Conservation (phyloP, 2,329 filamentous ascomycete genomes). For the Penicillium corylophilum region DNA sequence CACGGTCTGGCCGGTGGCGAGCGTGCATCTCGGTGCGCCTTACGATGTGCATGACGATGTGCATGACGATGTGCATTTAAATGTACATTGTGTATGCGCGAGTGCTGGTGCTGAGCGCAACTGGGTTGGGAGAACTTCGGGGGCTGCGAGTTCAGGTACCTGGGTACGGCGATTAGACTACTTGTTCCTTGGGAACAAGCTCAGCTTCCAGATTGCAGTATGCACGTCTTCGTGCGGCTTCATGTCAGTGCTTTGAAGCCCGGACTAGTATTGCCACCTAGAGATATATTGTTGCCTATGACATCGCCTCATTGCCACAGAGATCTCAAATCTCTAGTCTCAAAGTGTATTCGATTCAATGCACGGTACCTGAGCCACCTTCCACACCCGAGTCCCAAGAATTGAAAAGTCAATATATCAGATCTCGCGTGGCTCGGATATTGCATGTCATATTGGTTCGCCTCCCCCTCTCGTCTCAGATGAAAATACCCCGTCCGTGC, state of each 20-base stretch:
- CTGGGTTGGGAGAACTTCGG: too few species aligned
- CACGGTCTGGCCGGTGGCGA: background rate
- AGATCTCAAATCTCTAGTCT: background rate
- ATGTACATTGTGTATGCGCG: too few species aligned
- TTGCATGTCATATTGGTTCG: slow-evolving; percentile 7
- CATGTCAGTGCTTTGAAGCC: too few species aligned
- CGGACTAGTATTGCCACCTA: too few species aligned
- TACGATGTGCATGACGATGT: background rate
- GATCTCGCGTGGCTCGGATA: slow-evolving; percentile 10
- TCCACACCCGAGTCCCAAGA: background rate
- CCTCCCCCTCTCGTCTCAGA: background rate
- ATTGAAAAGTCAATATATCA: slow-evolving; percentile 11
- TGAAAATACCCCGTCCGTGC: slow-evolving; percentile 5
- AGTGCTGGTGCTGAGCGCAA: too few species aligned
- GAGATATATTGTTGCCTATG: background rate
- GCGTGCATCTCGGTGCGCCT: background rate
- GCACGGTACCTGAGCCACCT: background rate
- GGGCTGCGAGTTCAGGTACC: too few species aligned
- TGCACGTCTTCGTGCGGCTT: too few species aligned
- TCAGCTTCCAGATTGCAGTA: too few species aligned
- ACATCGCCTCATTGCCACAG: background rate
- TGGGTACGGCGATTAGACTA: too few species aligned
- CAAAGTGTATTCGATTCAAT: background rate
- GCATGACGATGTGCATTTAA: background rate
- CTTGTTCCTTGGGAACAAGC: too few species aligned